Evolutionary conservation across 768 basidiomycete genomes (phyloP), one percentile per base, ranked within the genome.

Genomic region (Grammothele lineata): DNA sequence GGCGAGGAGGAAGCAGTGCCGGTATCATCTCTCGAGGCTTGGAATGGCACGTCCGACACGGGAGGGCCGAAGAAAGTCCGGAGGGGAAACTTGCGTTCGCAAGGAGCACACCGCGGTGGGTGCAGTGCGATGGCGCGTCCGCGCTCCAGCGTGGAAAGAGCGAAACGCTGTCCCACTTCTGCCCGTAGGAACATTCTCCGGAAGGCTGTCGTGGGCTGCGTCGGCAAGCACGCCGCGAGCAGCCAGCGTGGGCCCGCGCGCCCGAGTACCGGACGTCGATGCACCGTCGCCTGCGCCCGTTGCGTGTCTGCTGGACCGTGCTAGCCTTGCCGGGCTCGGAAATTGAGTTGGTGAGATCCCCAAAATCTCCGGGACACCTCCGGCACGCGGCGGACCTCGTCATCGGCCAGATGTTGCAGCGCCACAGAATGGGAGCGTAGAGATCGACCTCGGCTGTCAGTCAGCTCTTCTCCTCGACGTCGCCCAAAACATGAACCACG

Each of bases 31-130:
- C 38, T 47, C 43, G 37, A 27, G 49, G 52, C 49, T 45, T 58
- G 51, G 45, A 67, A 64, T 70, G 67, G 73, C 71, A 70, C 55
- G 57, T 60, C 60, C 52, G 61, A 60, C 55, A 53, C 50, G 56
- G 57, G 56, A 47, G 47, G 48, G 53, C 77, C 76, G 76, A 78
- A 59, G 65, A 72, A 70, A 64, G 58, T 77, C 78, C 76, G 75
- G 50, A 53, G 60, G 54, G 52, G 37, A 47, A 48, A 39, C 34
- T 19, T 40, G 39, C 32, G 39, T 40, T 43, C 47, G 34, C 45
- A 42, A 27, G 19, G 37, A 43, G 22, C 45, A 17, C 36, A 27
- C n/a, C n/a, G n/a, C n/a, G n/a, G n/a, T n/a, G n/a, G 42, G 40
- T 44, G 50, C 35, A 41, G 50, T 41, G 27, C 33, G 34, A 34